Evolutionary conservation across 805 yeast species (phyloP).

Genomic region (Candida corydali): DNA sequence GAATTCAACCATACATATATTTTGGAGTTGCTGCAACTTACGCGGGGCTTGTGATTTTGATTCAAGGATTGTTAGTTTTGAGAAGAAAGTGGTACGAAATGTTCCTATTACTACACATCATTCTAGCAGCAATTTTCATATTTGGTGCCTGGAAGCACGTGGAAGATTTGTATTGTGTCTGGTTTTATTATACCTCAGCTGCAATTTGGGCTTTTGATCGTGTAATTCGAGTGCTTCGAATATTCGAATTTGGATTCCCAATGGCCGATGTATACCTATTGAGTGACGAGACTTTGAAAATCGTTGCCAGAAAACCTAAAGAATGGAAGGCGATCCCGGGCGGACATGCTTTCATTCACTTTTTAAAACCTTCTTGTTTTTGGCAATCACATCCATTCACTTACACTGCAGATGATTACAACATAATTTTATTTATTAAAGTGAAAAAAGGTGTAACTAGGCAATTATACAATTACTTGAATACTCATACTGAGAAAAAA

Average conservation of each 20-base stretch:
- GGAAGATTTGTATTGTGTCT: constrained; percentile 30
- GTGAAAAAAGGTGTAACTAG: constrained; percentile 33
- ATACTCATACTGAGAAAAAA: constrained; percentile 14
- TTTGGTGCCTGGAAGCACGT: constrained; percentile 50
- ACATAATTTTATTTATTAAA: constrained; percentile 27
- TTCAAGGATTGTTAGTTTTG: constrained; percentile 44
- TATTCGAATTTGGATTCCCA: constrained; percentile 58
- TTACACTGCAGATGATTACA: constrained; percentile 19
- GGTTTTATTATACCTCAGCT: constrained; percentile 47
- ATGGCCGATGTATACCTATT: constrained; percentile 41
- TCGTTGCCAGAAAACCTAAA: constrained; percentile 48
- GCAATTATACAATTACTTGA: constrained; percentile 17
- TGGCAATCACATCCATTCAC: constrained; percentile 74
- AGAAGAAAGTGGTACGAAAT: constrained; percentile 47
- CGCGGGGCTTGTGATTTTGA: constrained; percentile 37
- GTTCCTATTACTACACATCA: constrained; percentile 55
- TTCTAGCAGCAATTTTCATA: constrained; percentile 46
- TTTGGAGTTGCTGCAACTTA: constrained; percentile 26
- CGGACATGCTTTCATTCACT: constrained; percentile 57
- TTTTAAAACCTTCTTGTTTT: constrained; percentile 41
- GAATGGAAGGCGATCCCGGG: constrained; percentile 58
- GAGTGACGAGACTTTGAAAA: constrained; percentile 45
- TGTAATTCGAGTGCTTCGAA: constrained; percentile 49
- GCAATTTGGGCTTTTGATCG: constrained; percentile 74
- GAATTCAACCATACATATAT: constrained; percentile 12